These are phyloP conservation scores for Exophiala spinifera DNA, from an alignment of 2,329 filamentous ascomycete species.

Conservation along the genomic window DNA sequence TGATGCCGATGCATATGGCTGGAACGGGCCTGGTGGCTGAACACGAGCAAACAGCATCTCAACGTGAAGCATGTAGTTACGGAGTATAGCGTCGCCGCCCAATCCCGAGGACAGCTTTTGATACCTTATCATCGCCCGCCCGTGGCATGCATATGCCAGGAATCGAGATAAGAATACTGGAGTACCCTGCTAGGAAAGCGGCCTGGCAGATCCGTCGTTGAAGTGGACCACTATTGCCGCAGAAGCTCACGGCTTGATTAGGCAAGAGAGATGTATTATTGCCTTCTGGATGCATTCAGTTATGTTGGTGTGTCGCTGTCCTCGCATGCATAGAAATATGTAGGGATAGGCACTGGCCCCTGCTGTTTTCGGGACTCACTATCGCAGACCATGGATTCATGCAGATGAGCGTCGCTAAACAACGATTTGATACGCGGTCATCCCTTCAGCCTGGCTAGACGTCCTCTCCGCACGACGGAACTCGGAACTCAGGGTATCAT, in stretches of 20 bases:
- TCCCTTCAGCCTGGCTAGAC: background rate
- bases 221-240: constrained; percentile 6
- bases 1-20: too few relatives aligned
- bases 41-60: too few relatives aligned
- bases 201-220: background rate
- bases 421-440: too few relatives aligned
- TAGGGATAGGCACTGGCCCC: background rate
- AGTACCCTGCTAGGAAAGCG: background rate
- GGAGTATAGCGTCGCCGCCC: constrained; percentile 11
- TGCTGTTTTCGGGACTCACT: background rate
- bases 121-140: constrained; percentile 1
- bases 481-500: background rate
- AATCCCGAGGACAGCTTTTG: background rate
- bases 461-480: background rate
- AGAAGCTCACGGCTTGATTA: constrained; percentile 2
- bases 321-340: background rate
- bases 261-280: constrained; percentile 15
- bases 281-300: background rate
- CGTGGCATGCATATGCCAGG: background rate
- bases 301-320: background rate
- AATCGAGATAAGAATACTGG: background rate
- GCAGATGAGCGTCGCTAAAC: background rate
- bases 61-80: background rate
- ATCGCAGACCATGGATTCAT: background rate
- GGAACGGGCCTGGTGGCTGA: too few relatives aligned